phyloP scores from a whole-genome alignment of 2,329 filamentous ascomycete species.

The Talaromyces sp. region DNA sequence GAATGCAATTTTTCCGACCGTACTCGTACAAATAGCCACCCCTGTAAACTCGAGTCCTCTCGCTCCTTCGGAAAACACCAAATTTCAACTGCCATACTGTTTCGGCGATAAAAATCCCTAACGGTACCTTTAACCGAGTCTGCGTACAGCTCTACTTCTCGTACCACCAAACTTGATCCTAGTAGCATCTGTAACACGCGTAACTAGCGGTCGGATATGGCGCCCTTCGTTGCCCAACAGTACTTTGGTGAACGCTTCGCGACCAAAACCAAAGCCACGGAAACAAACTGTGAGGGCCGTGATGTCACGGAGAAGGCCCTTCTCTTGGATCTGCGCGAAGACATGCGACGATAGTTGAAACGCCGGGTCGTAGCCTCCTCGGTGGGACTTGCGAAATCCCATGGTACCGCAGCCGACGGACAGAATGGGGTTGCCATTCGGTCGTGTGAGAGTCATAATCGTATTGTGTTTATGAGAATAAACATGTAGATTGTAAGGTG shows the following conservation, averaged over 20 bases:
- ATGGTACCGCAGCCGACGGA: constrained; percentile 79
- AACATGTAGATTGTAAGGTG: constrained; percentile 79
- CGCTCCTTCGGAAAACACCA: not conserved
- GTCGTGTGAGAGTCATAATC: constrained; percentile 82
- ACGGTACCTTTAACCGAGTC: constrained; percentile 55
- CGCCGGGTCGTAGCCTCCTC: constrained; percentile 81
- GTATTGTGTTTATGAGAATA: constrained; percentile 90
- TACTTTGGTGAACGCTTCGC: constrained; percentile 86
- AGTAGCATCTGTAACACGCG: constrained; percentile 76
- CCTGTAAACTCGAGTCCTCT: not conserved
- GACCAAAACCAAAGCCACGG: constrained; percentile 76
- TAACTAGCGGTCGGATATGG: constrained; percentile 66
- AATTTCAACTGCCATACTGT: not conserved
- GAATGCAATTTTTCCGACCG: not conserved
- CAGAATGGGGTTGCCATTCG: constrained; percentile 71
- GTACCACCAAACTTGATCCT: constrained; percentile 94
- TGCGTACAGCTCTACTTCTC: constrained; percentile 75
- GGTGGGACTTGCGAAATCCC: constrained; percentile 77
- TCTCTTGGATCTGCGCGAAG: constrained; percentile 77
- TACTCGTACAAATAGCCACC: not conserved
- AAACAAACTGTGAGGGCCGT: constrained; percentile 71
- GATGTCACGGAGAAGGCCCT: constrained; percentile 70
- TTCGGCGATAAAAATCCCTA: not conserved
- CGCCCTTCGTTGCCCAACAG: constrained; percentile 80
- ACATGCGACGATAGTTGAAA: constrained; percentile 85